Evolutionary conservation across 306 rosid species (phyloP).

Genomic region (Calophaca sinica): DNA sequence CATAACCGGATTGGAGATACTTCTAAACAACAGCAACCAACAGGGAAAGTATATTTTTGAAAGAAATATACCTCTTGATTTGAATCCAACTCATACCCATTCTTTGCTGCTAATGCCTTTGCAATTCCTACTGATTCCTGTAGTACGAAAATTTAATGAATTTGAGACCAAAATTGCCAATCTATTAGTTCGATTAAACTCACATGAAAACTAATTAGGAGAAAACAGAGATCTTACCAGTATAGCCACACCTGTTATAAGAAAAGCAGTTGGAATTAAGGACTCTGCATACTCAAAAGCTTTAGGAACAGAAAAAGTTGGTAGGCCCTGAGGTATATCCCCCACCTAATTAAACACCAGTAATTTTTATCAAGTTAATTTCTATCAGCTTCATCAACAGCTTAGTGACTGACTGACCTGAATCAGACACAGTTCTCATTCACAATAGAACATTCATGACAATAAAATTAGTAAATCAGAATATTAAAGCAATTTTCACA

Average conservation of each 20-base stretch:
- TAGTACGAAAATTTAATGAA: constrained; percentile 42
- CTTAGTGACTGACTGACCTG: constrained; percentile 30
- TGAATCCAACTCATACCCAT: constrained; percentile 97
- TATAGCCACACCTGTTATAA: constrained; percentile 96
- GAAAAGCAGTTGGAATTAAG: constrained; percentile 91
- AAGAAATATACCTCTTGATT: constrained; percentile 90
- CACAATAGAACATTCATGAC: constrained; percentile 38
- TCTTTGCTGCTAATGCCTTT: constrained; percentile 96
- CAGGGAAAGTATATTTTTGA: constrained; percentile 22
- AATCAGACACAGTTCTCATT: constrained; percentile 13
- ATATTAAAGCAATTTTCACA: constrained; percentile 7
- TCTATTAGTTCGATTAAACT: constrained; percentile 11
- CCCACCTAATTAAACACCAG: constrained; percentile 75
- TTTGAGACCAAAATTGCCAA: constrained; percentile 28
- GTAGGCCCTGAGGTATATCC: constrained; percentile 94
- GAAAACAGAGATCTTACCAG: constrained; percentile 66
- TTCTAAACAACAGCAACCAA: constrained; percentile 28
- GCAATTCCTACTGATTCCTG: constrained; percentile 99
- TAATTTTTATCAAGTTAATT: constrained; percentile 30
- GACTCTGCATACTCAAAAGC: constrained; percentile 69
- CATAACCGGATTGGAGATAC: constrained; percentile 8
- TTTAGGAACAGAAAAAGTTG: constrained; percentile 84
- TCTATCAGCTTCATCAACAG: constrained; percentile 14
- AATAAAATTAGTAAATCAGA: constrained; percentile 35
- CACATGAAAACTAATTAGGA: constrained; percentile 23